Base-by-base conservation (phyloP, 305 asterid species). In the Plantago coronopus region DNA sequence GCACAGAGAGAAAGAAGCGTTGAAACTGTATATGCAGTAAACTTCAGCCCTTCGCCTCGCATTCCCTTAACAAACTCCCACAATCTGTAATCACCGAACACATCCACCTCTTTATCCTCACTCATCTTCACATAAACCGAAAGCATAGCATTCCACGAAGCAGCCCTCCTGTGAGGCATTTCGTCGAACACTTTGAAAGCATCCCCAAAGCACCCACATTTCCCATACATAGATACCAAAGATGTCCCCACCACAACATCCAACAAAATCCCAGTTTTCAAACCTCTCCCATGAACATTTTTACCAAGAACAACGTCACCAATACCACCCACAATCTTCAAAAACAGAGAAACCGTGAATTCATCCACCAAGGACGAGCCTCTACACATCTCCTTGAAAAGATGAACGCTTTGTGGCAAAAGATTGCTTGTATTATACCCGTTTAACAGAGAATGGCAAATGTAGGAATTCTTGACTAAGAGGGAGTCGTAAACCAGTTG, bases 231-330 rank as follows among this genome's bases (percentile, higher is more conserved):
- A 2, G 82, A 67, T 76, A 86, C 78, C 63, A 86, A 65, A 38
- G 91, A 81, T 59, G 83, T 86, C 22, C 80, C 83, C 56, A 79
- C 95, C 55, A 86, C 81, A 46, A 67, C 68, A 69, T 86, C 91
- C 19, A 72, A 71, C 37, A 68, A 62, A 21, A 74, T 58, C n/a
- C 89, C 91, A 69, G 61, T 73, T 62, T 67, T 79, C 56, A 76
- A 48, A 62, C 79, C 59, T 63, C 46, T 69, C 27, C 75, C 86
- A 45, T 86, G 91, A 19, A 81, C 74, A 68, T 66, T 66, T 66
- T 49, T 57, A 55, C 89, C 95, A 17, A 19, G 23, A 49, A 66
- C 51, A 59, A 74, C 59, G 54, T 81, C 81, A 51, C 79, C 75
- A 2, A 55, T 44, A 43, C 81, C 85, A 38, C 82, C 87, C 12